Evolutionary conservation across 441 rosid genomes (phyloP).

Genomic region (Populus tomentosa): DNA sequence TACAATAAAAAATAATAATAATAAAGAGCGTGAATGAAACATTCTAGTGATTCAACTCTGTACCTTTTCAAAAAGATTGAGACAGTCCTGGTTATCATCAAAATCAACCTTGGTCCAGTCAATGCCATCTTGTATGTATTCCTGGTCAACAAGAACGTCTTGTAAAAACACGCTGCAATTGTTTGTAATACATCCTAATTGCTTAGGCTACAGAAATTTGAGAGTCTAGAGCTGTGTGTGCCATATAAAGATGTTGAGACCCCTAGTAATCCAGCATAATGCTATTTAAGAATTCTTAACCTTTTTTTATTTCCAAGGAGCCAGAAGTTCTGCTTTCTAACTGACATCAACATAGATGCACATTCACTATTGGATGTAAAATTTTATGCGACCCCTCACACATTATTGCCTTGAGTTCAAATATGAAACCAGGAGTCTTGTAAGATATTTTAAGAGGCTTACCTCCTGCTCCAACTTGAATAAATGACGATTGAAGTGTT

Average conservation of each 20-base stretch:
- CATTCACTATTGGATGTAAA: not conserved
- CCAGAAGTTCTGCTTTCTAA: not conserved
- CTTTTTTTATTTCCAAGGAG: not conserved
- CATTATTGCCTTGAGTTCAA: not conserved
- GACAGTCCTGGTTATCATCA: conserved; percentile 97
- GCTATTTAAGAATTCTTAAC: too few species aligned
- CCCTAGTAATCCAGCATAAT: not conserved
- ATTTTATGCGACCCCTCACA: not conserved
- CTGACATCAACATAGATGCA: not conserved
- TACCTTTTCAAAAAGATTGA: conserved; percentile 98
- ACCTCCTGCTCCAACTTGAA: conserved; percentile 99
- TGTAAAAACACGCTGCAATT: not conserved
- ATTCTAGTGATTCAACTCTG: not conserved
- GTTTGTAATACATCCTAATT: not conserved
- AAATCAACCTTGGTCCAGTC: conserved; percentile 98
- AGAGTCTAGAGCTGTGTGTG: not conserved
- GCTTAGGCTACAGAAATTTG: not conserved
- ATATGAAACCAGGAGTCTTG: not conserved
- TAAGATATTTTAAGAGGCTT: not conserved
- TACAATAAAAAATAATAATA: not conserved
- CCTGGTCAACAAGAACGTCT: conserved; percentile 41
- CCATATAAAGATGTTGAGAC: not conserved
- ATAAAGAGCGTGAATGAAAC: not conserved
- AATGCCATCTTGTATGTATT: conserved; percentile 98
- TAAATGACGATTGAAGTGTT: conserved; percentile 94